phyloP scores from a whole-genome alignment of 2,329 filamentous ascomycete species.

The Botrytis paeoniae region DNA sequence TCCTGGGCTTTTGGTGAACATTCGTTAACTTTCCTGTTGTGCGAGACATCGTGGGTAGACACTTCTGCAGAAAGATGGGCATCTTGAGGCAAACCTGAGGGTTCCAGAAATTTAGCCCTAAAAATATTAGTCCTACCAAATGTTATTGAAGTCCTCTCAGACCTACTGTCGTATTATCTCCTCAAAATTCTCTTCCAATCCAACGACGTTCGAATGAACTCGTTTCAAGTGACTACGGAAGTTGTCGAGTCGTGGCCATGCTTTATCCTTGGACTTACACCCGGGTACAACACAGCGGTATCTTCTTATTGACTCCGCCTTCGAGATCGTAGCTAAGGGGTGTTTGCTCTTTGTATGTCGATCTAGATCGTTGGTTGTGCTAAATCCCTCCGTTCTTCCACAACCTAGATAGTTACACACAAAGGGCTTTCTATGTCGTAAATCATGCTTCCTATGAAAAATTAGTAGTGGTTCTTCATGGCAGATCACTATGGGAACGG shows the following conservation, averaged over 20 bases:
- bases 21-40: conserved; percentile 3
- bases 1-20: conserved; percentile 3
- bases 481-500: conserved; percentile 30
- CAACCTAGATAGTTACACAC: conserved; percentile 60
- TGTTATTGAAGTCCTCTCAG: conserved; percentile 16
- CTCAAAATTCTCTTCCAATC: conserved; percentile 41
- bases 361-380: conserved; percentile 76
- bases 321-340: conserved; percentile 43
- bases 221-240: conserved; percentile 75
- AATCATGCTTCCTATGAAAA: conserved; percentile 64
- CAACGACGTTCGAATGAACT: conserved; percentile 52
- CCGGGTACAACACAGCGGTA: conserved; percentile 57
- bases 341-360: conserved; percentile 76
- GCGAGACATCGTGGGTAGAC: conserved; percentile 16
- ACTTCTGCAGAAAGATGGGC: conserved; percentile 6
- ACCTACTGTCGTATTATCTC: conserved; percentile 47
- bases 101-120: conserved; percentile 30
- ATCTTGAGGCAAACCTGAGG: conserved; percentile 17
- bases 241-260: conserved; percentile 81
- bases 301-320: conserved; percentile 47
- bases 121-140: conserved; percentile 6
- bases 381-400: conserved; percentile 63
- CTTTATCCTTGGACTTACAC: conserved; percentile 62
- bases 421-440: conserved; percentile 66
- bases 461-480: conserved; percentile 27